These are phyloP conservation scores for Backusella liffmaniae DNA, from an alignment of 192 early-diverging fungal species.

Conservation along the genomic window DNA sequence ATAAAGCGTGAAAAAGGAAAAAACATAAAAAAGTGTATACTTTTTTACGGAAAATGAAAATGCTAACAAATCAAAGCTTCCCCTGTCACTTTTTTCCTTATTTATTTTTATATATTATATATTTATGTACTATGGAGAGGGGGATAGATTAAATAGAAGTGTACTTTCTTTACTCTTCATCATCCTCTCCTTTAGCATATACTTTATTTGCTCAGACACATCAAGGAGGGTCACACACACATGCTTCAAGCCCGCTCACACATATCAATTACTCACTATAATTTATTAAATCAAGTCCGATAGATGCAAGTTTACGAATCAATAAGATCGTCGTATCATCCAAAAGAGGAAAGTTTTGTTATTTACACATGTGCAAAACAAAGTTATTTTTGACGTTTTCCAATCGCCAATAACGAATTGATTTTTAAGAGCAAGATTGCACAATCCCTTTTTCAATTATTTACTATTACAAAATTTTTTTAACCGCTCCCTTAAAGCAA, in stretches of 20 bases:
- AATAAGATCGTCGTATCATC: neutral
- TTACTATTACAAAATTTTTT: no score
- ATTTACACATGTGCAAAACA: neutral
- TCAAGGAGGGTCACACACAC: neutral
- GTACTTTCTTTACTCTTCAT: neutral
- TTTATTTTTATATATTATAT: neutral
- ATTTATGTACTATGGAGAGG: neutral
- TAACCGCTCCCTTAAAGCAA: neutral
- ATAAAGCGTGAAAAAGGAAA: neutral
- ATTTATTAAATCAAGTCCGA: neutral
- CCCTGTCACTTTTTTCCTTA: neutral
- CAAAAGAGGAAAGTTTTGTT: constrained; percentile 2
- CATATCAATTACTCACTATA: neutral
- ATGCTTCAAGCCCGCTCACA: neutral
- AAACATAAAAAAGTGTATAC: neutral
- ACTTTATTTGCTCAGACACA: neutral
- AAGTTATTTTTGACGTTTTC: neutral
- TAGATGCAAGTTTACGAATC: neutral
- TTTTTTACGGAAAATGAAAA: neutral
- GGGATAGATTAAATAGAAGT: neutral
- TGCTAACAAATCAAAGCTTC: neutral
- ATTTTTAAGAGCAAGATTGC: neutral
- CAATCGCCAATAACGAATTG: neutral
- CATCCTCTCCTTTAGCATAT: neutral
- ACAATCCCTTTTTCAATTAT: neutral